phyloP scores from a whole-genome alignment of 2,329 filamentous ascomycete species.

The Elsinoe fawcettii region DNA sequence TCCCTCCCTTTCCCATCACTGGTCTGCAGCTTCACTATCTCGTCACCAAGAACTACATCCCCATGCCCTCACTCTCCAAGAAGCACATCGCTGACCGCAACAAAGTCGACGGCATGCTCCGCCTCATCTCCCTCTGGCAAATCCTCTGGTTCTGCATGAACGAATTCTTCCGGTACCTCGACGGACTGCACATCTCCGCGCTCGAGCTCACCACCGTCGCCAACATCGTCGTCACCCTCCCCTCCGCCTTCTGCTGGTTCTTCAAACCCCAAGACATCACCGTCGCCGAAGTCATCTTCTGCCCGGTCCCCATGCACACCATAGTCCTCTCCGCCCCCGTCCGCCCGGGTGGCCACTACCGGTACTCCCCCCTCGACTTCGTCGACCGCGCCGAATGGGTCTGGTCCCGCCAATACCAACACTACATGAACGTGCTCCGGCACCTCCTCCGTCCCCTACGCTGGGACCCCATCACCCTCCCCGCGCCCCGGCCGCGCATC shows the following conservation, averaged over 20 bases:
- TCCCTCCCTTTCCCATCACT: constrained; percentile 10
- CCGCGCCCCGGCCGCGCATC: neutral
- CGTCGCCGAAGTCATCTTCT: neutral
- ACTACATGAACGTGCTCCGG: constrained; percentile 6
- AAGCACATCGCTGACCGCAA: constrained; percentile 15
- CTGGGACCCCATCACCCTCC: neutral
- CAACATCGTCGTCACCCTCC: constrained; percentile 9
- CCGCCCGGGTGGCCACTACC: neutral
- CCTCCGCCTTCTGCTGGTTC: constrained; percentile 7
- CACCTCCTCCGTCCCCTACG: neutral
- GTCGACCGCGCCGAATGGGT: constrained; percentile 11
- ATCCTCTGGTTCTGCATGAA: constrained; percentile 16
- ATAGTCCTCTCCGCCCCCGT: neutral
- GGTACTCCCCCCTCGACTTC: constrained; percentile 12
- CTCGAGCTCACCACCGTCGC: constrained; percentile 17
- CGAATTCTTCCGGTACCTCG: constrained; percentile 1
- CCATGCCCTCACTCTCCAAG: neutral
- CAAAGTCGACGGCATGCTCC: constrained; percentile 14
- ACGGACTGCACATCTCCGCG: constrained; percentile 14
- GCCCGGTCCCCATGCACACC: neutral
- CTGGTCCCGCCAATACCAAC: neutral
- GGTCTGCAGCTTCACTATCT: constrained; percentile 16
- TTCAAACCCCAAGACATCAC: constrained; percentile 16
- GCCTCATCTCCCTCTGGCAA: constrained; percentile 14
- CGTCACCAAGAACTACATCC: constrained; percentile 7